These are phyloP conservation scores for Stromatinia cepivora DNA, from an alignment of 2,329 filamentous ascomycete genomes.

Conservation along the genomic window DNA sequence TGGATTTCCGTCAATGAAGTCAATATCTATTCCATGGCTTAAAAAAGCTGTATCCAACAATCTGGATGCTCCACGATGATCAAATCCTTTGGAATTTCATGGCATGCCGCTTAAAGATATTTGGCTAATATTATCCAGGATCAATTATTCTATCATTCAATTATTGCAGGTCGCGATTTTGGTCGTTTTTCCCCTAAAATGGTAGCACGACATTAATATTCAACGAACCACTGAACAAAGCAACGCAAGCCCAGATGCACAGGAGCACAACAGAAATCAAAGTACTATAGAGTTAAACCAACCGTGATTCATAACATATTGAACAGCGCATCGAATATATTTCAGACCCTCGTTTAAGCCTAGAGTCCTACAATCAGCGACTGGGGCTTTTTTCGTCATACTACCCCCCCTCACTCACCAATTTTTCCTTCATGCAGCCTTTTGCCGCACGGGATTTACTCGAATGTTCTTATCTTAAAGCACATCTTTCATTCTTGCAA, in stretches of 20 bases:
- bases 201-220: constrained; percentile 13
- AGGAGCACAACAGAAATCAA: constrained; percentile 6
- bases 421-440: constrained; percentile 13
- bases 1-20: constrained; percentile 11
- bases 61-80: constrained; percentile 6
- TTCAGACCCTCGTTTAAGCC: neutral
- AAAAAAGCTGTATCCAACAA: constrained; percentile 12
- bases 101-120: constrained; percentile 2
- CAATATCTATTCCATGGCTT: neutral
- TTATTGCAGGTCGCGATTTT: neutral
- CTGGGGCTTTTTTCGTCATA: constrained; percentile 3
- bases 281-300: constrained; percentile 4
- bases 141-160: neutral
- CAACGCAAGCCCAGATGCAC: constrained; percentile 18
- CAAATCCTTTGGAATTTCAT: constrained; percentile 1
- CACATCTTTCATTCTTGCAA: neutral
- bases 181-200: neutral
- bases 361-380: constrained; percentile 9
- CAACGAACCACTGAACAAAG: constrained; percentile 14
- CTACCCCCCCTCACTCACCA: neutral
- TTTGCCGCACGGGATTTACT: neutral
- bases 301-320: constrained; percentile 10
- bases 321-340: constrained; percentile 16
- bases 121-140: neutral
- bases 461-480: constrained; percentile 19